Evolutionary conservation across 1,284 basidiomycete genomes (phyloP), one percentile per base, ranked within the genome.

Genomic region (Afroboletus lepidellus): DNA sequence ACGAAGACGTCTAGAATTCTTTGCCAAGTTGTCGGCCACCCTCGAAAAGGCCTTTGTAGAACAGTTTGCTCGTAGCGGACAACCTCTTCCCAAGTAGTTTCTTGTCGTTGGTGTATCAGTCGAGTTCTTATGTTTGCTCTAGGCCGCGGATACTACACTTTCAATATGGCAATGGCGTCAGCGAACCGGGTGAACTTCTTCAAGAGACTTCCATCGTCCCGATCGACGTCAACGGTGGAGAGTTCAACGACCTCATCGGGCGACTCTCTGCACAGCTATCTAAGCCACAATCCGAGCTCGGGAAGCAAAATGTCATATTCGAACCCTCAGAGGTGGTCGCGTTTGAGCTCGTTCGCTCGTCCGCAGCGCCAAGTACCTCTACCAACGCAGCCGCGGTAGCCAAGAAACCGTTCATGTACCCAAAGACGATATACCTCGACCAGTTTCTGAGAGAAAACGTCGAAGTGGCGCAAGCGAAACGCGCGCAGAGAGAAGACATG

Each of bases 401-500:
- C 16, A 67, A 71, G 8, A 76, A 79, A 51, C 72, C 73, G 3
- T 84, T 90, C 58, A 67, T 65, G 21, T 91, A 79, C 57, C 87
- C 88, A 3, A 78, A 77, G 56, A 70, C 73, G 30, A 72, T 91
- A 38, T 89, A 80, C 61, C 71, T 91, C 46, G 89, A 91, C 62
- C 80, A 81, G 53, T 91, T 89, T 60, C 60, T 90, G 56, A 72
- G 74, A 46, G 74, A 77, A 47, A 88, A 87, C 48, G 59, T 79
- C 3, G 72, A 74, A 15, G 56, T 83, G 29, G 77, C 80, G 6
- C 74, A 77, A 29, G 65, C 73, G 50, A 83, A 80, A 60, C 66
- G 78, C 43, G 60, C 47, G 37, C 57, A 72, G 51, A 76, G 80
- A 60, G 67, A 69, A n/a, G 70, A 76, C 27, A 74, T 85, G 48